Conservation (phyloP, 73 alveolate genomes). For the Loxodes magnus region DNA sequence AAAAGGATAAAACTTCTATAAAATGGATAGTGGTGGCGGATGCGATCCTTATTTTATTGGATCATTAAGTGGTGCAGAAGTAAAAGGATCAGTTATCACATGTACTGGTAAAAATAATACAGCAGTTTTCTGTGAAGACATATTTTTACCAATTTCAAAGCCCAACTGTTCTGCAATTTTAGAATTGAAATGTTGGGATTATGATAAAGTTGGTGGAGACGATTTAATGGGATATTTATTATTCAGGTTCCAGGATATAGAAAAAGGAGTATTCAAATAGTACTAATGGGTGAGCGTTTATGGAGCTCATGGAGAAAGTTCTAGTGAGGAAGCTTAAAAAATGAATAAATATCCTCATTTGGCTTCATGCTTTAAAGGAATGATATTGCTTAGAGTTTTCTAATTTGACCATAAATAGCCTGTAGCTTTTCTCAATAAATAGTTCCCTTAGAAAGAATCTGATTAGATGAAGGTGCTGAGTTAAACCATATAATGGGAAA, state of each 20-base stretch:
- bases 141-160: background rate
- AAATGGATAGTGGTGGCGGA: slow-evolving; percentile 4
- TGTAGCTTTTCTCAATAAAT: no score
- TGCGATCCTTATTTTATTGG: slow-evolving; percentile 1
- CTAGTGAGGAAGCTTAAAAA: slow-evolving; percentile 41
- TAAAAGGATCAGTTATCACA: background rate
- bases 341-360: slow-evolving; percentile 76
- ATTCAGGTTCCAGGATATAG: slow-evolving; percentile 2
- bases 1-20: slow-evolving; percentile 3
- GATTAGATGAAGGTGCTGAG: slow-evolving; percentile 47
- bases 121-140: slow-evolving; percentile 5
- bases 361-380: slow-evolving; percentile 84
- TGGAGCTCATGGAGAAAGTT: slow-evolving; percentile 63
- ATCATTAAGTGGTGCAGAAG: slow-evolving; percentile 9
- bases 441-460: no score
- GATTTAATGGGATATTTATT: slow-evolving; percentile 1
- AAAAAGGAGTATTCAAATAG: background rate
- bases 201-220: slow-evolving; percentile 4
- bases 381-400: slow-evolving; percentile 50
- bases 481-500: no score
- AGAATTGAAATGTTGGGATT: slow-evolving; percentile 7
- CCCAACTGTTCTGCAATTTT: slow-evolving; percentile 1
- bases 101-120: background rate
- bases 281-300: slow-evolving; percentile 55
- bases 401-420: no score